Base-by-base conservation (phyloP, 768 basidiomycete species). In the Pleurotus platypus region DNA sequence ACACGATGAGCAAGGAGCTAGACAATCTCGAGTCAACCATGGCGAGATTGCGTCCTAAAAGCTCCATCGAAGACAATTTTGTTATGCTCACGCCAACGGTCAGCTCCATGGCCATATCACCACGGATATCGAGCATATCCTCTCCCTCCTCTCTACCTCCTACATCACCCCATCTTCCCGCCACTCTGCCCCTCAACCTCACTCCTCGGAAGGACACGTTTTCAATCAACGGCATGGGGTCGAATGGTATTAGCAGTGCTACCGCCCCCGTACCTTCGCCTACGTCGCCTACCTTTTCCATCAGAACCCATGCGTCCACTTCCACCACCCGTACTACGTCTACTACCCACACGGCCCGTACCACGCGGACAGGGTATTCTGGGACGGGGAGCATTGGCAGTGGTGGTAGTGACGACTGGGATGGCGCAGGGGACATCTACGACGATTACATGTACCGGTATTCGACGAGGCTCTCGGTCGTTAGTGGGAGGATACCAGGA, bases 371-470 rank as follows among this genome's bases (percentile, higher is more conserved):
- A 9, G 39, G 20, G 9, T 20, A 24, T 42, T 42, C 22, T n/a
- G 40, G n/a, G 15, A 24, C 9, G 11, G 38, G 11, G 18, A 54
- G 39, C 37, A 24, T n/a, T 12, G n/a, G 35, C 18, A 54, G 51
- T 37, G 16, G 9, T 15, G 24, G 12, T 13, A 40, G 37, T 8
- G 74, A 76, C 27, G 74, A 86, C 55, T 89, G 87, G 82, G 89
- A 90, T 54, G 83, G 82, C 20, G 83, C 80, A 7, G 78, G 77
- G 1, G 87, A 90, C 61, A 90, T 92, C 50, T 92, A 92, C 60
- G 90, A 92, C 67, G 82, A 89, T 59, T 92, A 92, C 65, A 78
- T 86, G 20, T 90, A 90, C 60, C 88, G 51, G 37, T 54, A 54
- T 26, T 54, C 51, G 51, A 50, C 87, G 16, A 73, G 84, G 4